A percentile compares a stretch with the other conserved stretches of the same genome.
phyloP scores from a whole-genome alignment of 2,329 filamentous ascomycete species.

The Epichloe glyceriae region DNA sequence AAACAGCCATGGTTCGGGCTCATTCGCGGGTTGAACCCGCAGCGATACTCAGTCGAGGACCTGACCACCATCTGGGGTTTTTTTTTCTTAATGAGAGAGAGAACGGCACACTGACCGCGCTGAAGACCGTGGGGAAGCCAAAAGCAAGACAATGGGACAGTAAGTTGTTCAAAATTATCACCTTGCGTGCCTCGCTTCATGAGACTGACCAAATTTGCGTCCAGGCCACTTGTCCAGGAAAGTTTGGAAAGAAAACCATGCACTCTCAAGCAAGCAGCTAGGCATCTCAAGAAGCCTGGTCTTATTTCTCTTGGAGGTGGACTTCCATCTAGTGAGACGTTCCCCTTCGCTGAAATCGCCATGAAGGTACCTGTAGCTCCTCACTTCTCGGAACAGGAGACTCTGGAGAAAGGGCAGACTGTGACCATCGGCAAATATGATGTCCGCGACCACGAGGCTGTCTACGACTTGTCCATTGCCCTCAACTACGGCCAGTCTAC shows the following conservation, averaged over 20 bases:
- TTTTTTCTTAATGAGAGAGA: not conserved
- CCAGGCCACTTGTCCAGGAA: conserved; percentile 49
- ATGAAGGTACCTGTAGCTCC: conserved; percentile 60
- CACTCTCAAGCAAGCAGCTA: conserved; percentile 73
- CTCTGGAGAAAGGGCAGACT: conserved; percentile 43
- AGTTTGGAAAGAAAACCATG: conserved; percentile 47
- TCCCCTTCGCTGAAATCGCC: conserved; percentile 72
- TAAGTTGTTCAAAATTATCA: conserved; percentile 32
- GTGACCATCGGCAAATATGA: conserved; percentile 75
- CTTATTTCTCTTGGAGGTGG: conserved; percentile 89
- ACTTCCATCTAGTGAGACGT: conserved; percentile 76
- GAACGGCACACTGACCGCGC: not conserved
- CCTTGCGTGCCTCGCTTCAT: not conserved
- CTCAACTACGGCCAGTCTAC: conserved; percentile 89
- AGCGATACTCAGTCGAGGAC: too few relatives aligned
- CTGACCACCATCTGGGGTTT: too few relatives aligned
- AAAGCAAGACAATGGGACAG: conserved; percentile 75
- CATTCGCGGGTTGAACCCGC: too few relatives aligned
- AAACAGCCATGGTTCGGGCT: too few relatives aligned
- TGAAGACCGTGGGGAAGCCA: conserved; percentile 43
- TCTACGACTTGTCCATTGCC: conserved; percentile 67
- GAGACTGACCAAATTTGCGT: not conserved
- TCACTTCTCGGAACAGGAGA: conserved; percentile 58
- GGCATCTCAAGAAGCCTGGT: conserved; percentile 65
- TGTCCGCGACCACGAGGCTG: conserved; percentile 41